Conservation (phyloP, 208 protist genomes). For the Herpetomonas samuelpessoai region DNA sequence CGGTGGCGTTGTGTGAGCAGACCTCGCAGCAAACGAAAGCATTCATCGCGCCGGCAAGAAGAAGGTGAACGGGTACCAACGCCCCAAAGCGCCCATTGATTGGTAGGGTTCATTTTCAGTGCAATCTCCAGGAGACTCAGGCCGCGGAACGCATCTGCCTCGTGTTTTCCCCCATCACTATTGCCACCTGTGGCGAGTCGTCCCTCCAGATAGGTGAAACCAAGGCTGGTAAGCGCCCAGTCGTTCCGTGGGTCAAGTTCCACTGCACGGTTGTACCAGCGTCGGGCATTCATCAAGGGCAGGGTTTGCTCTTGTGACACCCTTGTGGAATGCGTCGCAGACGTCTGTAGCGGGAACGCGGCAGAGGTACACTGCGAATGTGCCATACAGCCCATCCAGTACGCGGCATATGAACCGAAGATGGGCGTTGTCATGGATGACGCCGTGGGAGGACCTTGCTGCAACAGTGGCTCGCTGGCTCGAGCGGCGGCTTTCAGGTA, state of each 20-base stretch:
- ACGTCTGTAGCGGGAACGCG: too few species aligned
- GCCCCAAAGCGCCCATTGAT: conserved; percentile 46
- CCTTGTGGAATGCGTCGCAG: too few species aligned
- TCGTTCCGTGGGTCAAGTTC: conserved; percentile 31
- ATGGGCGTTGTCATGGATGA: background rate
- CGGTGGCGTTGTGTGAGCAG: background rate
- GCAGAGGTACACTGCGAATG: too few species aligned
- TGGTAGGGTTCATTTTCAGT: conserved; percentile 34
- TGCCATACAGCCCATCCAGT: conserved; percentile 11
- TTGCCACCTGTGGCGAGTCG: background rate
- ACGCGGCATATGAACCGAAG: conserved; percentile 16
- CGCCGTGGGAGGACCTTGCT: background rate
- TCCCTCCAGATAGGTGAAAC: conserved; percentile 8
- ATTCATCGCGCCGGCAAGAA: background rate
- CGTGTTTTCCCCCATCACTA: background rate
- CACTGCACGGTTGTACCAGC: conserved; percentile 18
- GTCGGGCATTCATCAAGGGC: conserved; percentile 1
- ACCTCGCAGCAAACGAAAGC: conserved; percentile 8
- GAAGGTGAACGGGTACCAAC: conserved; percentile 12
- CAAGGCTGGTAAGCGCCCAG: conserved; percentile 41
- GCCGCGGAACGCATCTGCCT: conserved; percentile 8
- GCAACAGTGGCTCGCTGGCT: background rate
- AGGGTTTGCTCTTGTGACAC: background rate
- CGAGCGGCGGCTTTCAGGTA: conserved; percentile 21
- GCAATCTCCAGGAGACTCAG: conserved; percentile 31